Evolutionary conservation across 148 eudicot species (phyloP).

Genomic region (Chenopodium album): DNA sequence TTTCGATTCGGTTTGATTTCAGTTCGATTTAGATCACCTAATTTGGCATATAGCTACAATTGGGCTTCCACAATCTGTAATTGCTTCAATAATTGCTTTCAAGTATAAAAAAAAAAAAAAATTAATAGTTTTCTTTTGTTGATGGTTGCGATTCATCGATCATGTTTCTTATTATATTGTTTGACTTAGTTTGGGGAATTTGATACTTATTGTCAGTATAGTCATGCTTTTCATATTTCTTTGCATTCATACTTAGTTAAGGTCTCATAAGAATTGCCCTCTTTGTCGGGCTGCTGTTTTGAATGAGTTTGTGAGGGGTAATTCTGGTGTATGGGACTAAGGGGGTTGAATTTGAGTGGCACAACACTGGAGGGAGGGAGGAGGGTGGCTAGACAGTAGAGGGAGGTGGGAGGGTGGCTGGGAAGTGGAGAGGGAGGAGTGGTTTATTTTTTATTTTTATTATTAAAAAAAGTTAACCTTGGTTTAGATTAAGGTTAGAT

Average conservation of each 20-base stretch:
- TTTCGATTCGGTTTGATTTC: no score
- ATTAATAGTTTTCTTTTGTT: slow-evolving; percentile 33
- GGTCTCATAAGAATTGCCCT: slow-evolving; percentile 64
- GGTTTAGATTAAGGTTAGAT: no score
- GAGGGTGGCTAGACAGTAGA: background rate
- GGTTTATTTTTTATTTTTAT: no score
- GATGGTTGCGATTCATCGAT: slow-evolving; percentile 45
- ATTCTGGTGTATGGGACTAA: background rate
- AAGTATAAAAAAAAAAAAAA: slow-evolving; percentile 33
- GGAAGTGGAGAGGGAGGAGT: no score
- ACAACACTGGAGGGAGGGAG: background rate
- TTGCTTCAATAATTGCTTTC: slow-evolving; percentile 49
- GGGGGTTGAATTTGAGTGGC: background rate
- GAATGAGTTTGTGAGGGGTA: slow-evolving; percentile 1
- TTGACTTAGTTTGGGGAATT: slow-evolving; percentile 55
- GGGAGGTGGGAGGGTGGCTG: no score
- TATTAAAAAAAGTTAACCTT: no score
- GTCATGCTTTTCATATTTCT: slow-evolving; percentile 57
- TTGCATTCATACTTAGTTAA: slow-evolving; percentile 51
- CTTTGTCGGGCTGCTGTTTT: slow-evolving; percentile 59
- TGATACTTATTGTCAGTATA: slow-evolving; percentile 60
- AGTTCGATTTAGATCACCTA: slow-evolving; percentile 34
- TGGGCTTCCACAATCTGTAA: slow-evolving; percentile 49
- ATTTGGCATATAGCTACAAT: slow-evolving; percentile 55
- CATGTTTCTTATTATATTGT: slow-evolving; percentile 46